Conservation (phyloP, 768 basidiomycete genomes). For the Zangia roseola region DNA sequence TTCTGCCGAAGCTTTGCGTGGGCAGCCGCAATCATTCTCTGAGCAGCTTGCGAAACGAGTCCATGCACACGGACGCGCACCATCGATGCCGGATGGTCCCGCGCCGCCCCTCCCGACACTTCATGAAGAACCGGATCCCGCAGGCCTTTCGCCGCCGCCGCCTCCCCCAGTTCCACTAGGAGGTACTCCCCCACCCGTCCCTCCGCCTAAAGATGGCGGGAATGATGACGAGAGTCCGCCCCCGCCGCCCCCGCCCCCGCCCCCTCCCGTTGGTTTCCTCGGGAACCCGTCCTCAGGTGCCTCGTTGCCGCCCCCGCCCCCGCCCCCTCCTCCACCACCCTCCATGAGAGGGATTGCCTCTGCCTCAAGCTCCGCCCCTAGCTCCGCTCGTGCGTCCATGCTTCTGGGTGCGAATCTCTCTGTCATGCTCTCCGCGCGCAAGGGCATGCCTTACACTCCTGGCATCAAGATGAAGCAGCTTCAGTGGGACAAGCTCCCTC, state of each 20-base stretch:
- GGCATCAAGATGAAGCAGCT: constrained; percentile 95
- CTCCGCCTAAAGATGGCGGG: constrained; percentile 16
- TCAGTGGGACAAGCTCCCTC: constrained; percentile 98
- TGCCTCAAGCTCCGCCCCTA: constrained; percentile 37
- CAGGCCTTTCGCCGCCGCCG: constrained; percentile 21
- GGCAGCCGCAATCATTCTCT: constrained; percentile 48
- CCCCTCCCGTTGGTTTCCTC: constrained; percentile 36
- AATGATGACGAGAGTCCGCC: constrained; percentile 26
- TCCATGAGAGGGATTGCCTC: constrained; percentile 31
- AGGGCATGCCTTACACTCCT: constrained; percentile 83
- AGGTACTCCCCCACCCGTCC: constrained; percentile 1
- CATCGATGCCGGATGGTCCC: constrained; percentile 38
- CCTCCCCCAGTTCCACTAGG: constrained; percentile 15
- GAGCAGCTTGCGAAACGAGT: constrained; percentile 65
- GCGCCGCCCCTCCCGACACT: constrained; percentile 37
- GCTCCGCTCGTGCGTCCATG: constrained; percentile 59
- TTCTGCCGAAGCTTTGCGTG: constrained; percentile 34
- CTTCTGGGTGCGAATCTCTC: constrained; percentile 58
- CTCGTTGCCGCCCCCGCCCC: constrained; percentile 30
- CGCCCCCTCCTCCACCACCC: constrained; percentile 38
- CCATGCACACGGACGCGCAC: constrained; percentile 44
- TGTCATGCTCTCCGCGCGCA: constrained; percentile 61
- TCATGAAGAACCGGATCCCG: constrained; percentile 37
- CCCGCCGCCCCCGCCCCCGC: constrained; percentile 30
- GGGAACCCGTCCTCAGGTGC: constrained; percentile 26